Percentiles rank a stretch among this genome's conserved stretches.
These are phyloP conservation scores for Quercus lobata DNA, from an alignment of 331 rosid species.

Conservation along the genomic window DNA sequence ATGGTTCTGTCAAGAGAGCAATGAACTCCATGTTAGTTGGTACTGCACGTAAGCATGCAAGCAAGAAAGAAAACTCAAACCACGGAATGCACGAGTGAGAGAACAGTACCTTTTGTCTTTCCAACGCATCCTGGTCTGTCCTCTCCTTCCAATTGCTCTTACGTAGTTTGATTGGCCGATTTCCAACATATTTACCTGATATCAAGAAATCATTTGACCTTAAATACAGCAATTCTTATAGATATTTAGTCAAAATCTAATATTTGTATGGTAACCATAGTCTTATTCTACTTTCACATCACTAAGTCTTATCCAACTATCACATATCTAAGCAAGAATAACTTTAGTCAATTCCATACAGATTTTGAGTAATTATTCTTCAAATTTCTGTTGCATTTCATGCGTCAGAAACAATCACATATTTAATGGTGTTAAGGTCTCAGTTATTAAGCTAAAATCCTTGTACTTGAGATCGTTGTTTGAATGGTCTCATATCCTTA, in stretches of 20 bases:
- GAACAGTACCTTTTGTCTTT: slow-evolving; percentile 65
- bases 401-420: too few species aligned
- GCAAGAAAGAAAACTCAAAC: neutral
- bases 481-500: too few species aligned
- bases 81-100: neutral
- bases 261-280: neutral
- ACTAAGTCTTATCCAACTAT: neutral
- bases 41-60: neutral
- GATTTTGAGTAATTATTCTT: neutral
- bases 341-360: neutral
- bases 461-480: too few species aligned
- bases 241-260: neutral
- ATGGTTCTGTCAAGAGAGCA: slow-evolving; percentile 45
- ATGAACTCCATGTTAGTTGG: neutral
- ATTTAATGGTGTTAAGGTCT: too few species aligned
- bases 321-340: neutral
- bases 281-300: neutral
- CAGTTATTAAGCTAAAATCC: too few species aligned
- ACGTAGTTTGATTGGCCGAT: slow-evolving; percentile 88
- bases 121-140: slow-evolving; percentile 73
- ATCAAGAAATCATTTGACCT: neutral
- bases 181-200: slow-evolving; percentile 93
- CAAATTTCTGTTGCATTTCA: too few species aligned
- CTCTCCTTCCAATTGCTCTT: slow-evolving; percentile 98
- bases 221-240: neutral